Conservation (phyloP, 2,329 filamentous ascomycete species). For the Alternaria incomplexa region DNA sequence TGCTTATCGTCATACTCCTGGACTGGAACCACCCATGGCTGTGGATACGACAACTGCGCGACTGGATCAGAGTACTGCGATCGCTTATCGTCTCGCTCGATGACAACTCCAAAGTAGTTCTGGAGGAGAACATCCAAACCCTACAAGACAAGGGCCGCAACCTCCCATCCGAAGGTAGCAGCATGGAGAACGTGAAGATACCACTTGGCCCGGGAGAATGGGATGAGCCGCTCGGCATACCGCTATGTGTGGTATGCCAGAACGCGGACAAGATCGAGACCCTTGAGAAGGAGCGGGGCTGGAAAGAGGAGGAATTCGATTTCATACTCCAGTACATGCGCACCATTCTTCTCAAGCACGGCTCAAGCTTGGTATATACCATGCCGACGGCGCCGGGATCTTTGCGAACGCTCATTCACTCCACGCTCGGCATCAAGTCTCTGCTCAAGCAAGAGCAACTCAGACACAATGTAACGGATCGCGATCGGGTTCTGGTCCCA, state of each 20-base stretch:
- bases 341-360: slow-evolving; percentile 78
- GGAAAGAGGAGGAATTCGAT: slow-evolving; percentile 97
- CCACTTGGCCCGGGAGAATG: slow-evolving; percentile 89
- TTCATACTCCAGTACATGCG: slow-evolving; percentile 92
- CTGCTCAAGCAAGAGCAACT: slow-evolving; percentile 62
- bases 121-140: slow-evolving; percentile 83
- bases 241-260: slow-evolving; percentile 93
- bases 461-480: slow-evolving; percentile 81
- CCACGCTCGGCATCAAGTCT: slow-evolving; percentile 84
- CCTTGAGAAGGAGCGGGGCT: slow-evolving; percentile 85
- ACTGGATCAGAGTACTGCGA: slow-evolving; percentile 86
- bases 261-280: slow-evolving; percentile 92
- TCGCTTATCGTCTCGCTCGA: slow-evolving; percentile 77
- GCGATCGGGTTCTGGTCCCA: slow-evolving; percentile 92
- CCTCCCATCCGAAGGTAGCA: slow-evolving; percentile 34
- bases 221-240: slow-evolving; percentile 86
- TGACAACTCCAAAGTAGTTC: slow-evolving; percentile 76
- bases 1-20: slow-evolving; percentile 84
- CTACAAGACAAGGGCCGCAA: slow-evolving; percentile 68
- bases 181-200: slow-evolving; percentile 57
- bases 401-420: slow-evolving; percentile 80
- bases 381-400: slow-evolving; percentile 68
- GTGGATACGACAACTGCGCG: slow-evolving; percentile 86
- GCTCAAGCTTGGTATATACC: slow-evolving; percentile 65
- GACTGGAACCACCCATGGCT: slow-evolving; percentile 95